phyloP scores from a whole-genome alignment of 116 monocot species.

The Zostera marina region DNA sequence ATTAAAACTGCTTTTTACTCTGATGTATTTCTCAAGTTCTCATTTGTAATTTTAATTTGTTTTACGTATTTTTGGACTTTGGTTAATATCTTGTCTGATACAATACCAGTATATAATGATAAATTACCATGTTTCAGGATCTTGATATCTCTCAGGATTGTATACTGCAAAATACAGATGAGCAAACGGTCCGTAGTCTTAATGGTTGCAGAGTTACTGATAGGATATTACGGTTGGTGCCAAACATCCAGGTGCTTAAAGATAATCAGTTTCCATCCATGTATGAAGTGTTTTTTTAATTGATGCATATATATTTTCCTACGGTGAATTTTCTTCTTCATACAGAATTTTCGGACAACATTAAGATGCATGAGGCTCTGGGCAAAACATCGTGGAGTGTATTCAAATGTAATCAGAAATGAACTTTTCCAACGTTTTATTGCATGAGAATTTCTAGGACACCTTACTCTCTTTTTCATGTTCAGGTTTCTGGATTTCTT shows the following conservation, averaged over 20 bases:
- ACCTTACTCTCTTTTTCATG: constrained; percentile 1
- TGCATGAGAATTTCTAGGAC: background rate
- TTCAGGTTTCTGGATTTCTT: constrained; percentile 87
- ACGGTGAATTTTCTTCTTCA: constrained; percentile 3
- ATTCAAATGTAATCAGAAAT: constrained; percentile 64
- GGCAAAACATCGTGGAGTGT: constrained; percentile 91
- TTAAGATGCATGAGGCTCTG: constrained; percentile 91
- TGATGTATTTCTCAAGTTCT: no score
- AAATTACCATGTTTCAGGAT: constrained; percentile 28
- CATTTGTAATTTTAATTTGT: no score
- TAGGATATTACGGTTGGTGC: constrained; percentile 73
- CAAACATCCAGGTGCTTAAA: constrained; percentile 69
- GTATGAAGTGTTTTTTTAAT: background rate
- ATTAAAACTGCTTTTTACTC: no score
- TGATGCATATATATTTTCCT: background rate
- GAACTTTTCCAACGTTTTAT: background rate
- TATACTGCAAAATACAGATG: constrained; percentile 86
- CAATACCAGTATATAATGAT: background rate
- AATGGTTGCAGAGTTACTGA: constrained; percentile 98
- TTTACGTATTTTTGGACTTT: no score
- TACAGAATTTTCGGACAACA: constrained; percentile 83
- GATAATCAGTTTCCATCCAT: background rate
- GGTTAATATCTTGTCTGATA: no score
- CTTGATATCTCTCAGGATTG: constrained; percentile 87
- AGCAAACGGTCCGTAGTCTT: constrained; percentile 86